A percentile compares a stretch with the other conserved stretches of the same genome.
Conservation (phyloP, 805 yeast genomes). For the Candida broadrunensis region DNA sequence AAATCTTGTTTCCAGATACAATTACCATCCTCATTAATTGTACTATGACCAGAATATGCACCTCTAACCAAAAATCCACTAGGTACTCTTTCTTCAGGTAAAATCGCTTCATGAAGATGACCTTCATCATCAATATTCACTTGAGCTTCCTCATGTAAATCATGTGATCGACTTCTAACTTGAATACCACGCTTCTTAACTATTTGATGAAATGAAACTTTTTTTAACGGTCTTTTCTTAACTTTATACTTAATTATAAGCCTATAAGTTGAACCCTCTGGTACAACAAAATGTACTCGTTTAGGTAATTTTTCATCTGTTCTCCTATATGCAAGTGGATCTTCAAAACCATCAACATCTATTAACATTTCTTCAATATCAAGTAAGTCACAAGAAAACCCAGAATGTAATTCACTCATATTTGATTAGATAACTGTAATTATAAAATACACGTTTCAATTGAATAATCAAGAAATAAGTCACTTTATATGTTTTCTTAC, state of each 20-base stretch:
- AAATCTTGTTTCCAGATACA: slow-evolving; percentile 13
- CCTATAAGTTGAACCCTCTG: slow-evolving; percentile 22
- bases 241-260: slow-evolving; percentile 22
- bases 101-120: slow-evolving; percentile 15
- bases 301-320: slow-evolving; percentile 26
- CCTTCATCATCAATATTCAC: slow-evolving; percentile 14
- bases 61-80: slow-evolving; percentile 29
- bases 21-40: slow-evolving; percentile 17
- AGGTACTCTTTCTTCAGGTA: slow-evolving; percentile 26
- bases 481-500: too few species aligned
- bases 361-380: slow-evolving; percentile 23
- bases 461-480: too few species aligned
- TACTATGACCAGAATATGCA: slow-evolving; percentile 19
- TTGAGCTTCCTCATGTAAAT: slow-evolving; percentile 15
- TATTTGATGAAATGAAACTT: slow-evolving; percentile 22
- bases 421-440: neutral
- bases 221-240: slow-evolving; percentile 15
- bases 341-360: slow-evolving; percentile 24
- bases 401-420: slow-evolving; percentile 12
- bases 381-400: slow-evolving; percentile 20
- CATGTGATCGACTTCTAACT: slow-evolving; percentile 16
- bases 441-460: too few species aligned
- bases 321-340: slow-evolving; percentile 14
- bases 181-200: slow-evolving; percentile 26
- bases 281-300: slow-evolving; percentile 19